Evolutionary conservation across 306 rosid species (phyloP).

Genomic region (Canavalia ensiformis): DNA sequence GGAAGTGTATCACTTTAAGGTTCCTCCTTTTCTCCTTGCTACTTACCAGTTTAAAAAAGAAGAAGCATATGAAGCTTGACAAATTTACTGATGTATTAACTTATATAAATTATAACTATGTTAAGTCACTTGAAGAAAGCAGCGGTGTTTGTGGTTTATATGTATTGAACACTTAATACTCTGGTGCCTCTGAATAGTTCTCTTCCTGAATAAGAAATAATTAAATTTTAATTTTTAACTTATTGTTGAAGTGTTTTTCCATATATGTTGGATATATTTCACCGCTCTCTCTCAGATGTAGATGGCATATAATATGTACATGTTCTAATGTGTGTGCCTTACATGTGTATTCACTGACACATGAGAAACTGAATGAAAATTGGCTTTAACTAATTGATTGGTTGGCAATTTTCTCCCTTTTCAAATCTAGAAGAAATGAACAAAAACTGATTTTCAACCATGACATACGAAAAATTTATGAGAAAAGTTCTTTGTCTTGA

Average conservation of each 20-base stretch:
- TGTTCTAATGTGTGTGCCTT: neutral
- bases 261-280: neutral
- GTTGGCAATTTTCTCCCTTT: neutral
- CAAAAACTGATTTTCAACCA: neutral
- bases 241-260: conserved; percentile 12
- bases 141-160: neutral
- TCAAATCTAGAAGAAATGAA: neutral
- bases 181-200: conserved; percentile 21
- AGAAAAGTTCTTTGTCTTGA: neutral
- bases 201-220: conserved; percentile 7
- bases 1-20: neutral
- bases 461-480: neutral
- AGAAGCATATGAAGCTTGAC: conserved; percentile 27
- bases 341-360: neutral
- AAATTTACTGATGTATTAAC: conserved; percentile 21
- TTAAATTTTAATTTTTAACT: neutral
- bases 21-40: conserved; percentile 13
- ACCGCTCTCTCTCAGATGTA: neutral
- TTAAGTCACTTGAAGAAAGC: conserved; percentile 19
- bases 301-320: neutral
- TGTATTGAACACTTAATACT: conserved; percentile 13
- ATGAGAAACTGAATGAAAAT: conserved; percentile 15
- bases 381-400: neutral
- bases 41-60: conserved; percentile 2
- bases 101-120: conserved; percentile 13